Conservation (phyloP, 345 rosid species). For the Syzygium grande region DNA sequence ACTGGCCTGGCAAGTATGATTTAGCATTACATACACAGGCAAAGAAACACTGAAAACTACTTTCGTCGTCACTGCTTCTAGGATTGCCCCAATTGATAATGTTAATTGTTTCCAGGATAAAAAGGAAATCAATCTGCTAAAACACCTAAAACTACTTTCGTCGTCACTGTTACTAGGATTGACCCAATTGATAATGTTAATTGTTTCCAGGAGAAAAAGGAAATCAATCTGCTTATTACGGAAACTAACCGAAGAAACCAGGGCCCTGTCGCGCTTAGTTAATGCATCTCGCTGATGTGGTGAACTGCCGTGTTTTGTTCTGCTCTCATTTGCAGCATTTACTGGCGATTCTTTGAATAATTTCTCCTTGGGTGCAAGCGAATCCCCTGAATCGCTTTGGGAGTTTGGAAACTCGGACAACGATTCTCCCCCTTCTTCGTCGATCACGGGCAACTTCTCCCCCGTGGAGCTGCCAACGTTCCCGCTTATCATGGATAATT, state of each 20-base stretch:
- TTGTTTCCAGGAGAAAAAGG: neutral
- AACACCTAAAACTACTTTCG: neutral
- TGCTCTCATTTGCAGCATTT: conserved; percentile 13
- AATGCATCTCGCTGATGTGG: conserved; percentile 25
- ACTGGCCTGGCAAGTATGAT: neutral
- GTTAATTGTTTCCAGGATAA: neutral
- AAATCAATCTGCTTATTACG: neutral
- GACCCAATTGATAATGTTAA: neutral
- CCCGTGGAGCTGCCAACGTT: conserved; percentile 28
- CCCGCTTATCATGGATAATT: conserved; percentile 65
- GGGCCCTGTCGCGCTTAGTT: conserved; percentile 14
- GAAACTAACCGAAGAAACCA: conserved; percentile 33
- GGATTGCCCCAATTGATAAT: neutral
- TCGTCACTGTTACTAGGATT: neutral
- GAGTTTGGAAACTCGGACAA: conserved; percentile 12
- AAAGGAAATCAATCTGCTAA: neutral
- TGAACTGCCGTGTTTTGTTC: conserved; percentile 14
- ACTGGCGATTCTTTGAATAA: conserved; percentile 40
- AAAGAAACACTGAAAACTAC: neutral
- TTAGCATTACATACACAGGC: neutral
- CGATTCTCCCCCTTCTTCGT: conserved; percentile 50
- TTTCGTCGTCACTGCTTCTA: neutral
- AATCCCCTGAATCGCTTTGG: conserved; percentile 22
- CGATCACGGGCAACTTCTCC: conserved; percentile 35
- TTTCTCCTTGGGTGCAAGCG: conserved; percentile 37